Conservation (phyloP, 495 filamentous ascomycete species). For the Penicillium goetzii region DNA sequence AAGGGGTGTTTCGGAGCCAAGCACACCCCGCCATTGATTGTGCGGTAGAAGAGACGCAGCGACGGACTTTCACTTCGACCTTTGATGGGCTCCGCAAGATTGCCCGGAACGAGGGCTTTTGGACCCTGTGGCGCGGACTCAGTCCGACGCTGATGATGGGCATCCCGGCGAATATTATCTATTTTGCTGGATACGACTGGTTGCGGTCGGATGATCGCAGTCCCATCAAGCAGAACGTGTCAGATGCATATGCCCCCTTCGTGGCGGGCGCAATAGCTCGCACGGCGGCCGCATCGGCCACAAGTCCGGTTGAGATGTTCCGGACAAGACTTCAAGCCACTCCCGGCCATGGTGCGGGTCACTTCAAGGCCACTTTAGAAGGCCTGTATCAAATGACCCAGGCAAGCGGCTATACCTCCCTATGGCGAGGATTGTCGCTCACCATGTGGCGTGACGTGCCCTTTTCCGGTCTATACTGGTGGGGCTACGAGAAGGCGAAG, state of each 20-base stretch:
- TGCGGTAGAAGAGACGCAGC: slow-evolving; percentile 82
- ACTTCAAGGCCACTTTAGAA: slow-evolving; percentile 73
- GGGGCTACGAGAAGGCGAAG: slow-evolving; percentile 87
- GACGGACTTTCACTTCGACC: slow-evolving; percentile 84
- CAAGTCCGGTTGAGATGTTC: slow-evolving; percentile 94
- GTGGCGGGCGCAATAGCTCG: slow-evolving; percentile 79
- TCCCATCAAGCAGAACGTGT: slow-evolving; percentile 63
- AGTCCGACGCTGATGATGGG: slow-evolving; percentile 94
- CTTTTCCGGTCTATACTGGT: slow-evolving; percentile 97
- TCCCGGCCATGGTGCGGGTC: slow-evolving; percentile 56
- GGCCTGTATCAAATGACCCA: slow-evolving; percentile 80
- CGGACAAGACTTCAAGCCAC: slow-evolving; percentile 87
- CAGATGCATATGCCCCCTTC: slow-evolving; percentile 73
- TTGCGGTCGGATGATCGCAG: slow-evolving; percentile 71
- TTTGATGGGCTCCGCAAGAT: slow-evolving; percentile 94
- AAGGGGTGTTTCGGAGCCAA: slow-evolving; percentile 38
- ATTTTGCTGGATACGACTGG: slow-evolving; percentile 98
- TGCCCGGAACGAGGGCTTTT: slow-evolving; percentile 87
- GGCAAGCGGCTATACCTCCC: slow-evolving; percentile 71
- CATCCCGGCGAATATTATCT: slow-evolving; percentile 94
- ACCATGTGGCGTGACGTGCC: slow-evolving; percentile 97
- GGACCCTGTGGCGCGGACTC: slow-evolving; percentile 89
- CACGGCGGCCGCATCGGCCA: slow-evolving; percentile 76
- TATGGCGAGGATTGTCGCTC: slow-evolving; percentile 91
- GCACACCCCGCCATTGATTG: slow-evolving; percentile 62